Evolutionary conservation across 106 monocot species (phyloP).

Genomic region (Triglochin maritima): DNA sequence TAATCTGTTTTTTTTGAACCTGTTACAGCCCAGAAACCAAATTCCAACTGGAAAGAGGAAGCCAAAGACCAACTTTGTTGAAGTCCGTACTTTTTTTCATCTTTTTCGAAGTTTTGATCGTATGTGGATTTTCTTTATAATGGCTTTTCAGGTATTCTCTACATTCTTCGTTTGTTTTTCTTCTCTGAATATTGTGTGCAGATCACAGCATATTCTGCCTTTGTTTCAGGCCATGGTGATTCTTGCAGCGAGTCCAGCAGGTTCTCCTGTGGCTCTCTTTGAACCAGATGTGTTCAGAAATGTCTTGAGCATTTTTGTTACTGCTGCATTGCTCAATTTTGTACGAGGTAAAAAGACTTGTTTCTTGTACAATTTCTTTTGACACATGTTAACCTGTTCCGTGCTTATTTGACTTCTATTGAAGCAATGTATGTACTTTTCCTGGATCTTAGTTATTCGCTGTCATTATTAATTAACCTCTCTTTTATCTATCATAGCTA

Average conservation of each 20-base stretch:
- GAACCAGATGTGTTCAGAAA: constrained; percentile 77
- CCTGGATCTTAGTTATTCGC: not conserved
- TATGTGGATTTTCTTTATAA: constrained; percentile 86
- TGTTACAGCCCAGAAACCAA: constrained; percentile 31
- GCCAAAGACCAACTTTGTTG: constrained; percentile 94
- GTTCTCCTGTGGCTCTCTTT: constrained; percentile 58
- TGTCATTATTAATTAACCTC: too few relatives aligned
- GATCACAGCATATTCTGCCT: not conserved
- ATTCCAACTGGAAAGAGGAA: constrained; percentile 36
- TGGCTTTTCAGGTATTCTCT: constrained; percentile 71
- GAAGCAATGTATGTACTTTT: not conserved
- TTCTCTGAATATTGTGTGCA: too few relatives aligned
- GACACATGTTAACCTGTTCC: not conserved
- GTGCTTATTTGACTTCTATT: not conserved
- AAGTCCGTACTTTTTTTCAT: constrained; percentile 89
- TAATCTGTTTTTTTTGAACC: not conserved
- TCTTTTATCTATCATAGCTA: constrained; percentile 37
- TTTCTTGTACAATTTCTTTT: not conserved
- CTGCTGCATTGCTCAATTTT: constrained; percentile 89
- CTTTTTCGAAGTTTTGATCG: constrained; percentile 94
- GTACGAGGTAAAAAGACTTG: constrained; percentile 44
- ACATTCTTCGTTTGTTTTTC: not conserved
- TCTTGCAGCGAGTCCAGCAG: constrained; percentile 91
- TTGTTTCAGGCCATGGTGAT: constrained; percentile 81
- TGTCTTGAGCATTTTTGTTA: constrained; percentile 84